Percentiles rank a stretch among this genome's conserved stretches.
phyloP scores from a whole-genome alignment of 371 early-diverging fungal species.

The Blastocladiella emersonii region DNA sequence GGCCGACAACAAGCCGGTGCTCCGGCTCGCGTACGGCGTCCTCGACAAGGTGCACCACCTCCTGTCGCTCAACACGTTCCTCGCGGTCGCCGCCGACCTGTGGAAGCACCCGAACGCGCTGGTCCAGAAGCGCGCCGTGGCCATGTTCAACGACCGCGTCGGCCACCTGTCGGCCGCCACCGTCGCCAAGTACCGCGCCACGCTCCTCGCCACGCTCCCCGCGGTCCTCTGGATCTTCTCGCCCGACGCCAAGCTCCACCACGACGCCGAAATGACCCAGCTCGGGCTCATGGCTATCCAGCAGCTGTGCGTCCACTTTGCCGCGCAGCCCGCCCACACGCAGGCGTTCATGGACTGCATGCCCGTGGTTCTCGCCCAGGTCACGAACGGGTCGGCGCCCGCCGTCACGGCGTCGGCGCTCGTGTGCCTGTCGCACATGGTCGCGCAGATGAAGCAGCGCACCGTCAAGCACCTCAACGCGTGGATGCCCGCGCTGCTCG shows the following conservation, averaged over 20 bases:
- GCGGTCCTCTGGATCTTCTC: slow-evolving; percentile 17
- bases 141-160: slow-evolving; percentile 57
- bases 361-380: slow-evolving; percentile 16
- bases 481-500: slow-evolving; percentile 54
- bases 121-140: slow-evolving; percentile 67
- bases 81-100: slow-evolving; percentile 48
- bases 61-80: slow-evolving; percentile 56
- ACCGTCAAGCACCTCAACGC: slow-evolving; percentile 70
- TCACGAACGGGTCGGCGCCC: slow-evolving; percentile 24
- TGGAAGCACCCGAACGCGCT: slow-evolving; percentile 46
- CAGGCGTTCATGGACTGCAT: slow-evolving; percentile 30
- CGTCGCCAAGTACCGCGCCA: slow-evolving; percentile 12
- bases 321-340: slow-evolving; percentile 6
- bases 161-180: slow-evolving; percentile 25
- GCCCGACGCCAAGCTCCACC: slow-evolving; percentile 2
- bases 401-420: slow-evolving; percentile 18
- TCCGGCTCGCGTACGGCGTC: slow-evolving; percentile 37
- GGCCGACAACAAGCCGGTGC: not conserved
- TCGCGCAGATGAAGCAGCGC: slow-evolving; percentile 54
- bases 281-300: not conserved
- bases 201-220: slow-evolving; percentile 18
- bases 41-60: slow-evolving; percentile 60
- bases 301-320: not conserved
- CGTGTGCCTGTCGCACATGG: slow-evolving; percentile 6
- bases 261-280: not conserved